These are phyloP conservation scores for Leccinum angustisporum DNA, from an alignment of 1,284 basidiomycete species.

Conservation along the genomic window DNA sequence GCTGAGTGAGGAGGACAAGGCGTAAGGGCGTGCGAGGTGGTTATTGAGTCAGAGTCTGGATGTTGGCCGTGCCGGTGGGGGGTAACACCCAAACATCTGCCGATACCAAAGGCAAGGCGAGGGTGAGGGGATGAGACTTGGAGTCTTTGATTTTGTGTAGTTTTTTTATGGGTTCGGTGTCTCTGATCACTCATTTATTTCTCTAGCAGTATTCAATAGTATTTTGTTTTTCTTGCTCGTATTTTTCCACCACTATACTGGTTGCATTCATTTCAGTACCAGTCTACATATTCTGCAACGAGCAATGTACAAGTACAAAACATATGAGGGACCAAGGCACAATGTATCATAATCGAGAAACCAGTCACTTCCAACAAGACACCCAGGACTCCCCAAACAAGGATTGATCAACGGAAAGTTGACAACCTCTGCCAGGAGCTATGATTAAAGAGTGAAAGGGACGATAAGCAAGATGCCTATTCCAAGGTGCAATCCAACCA, in stretches of 20 bases:
- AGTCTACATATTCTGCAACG: neutral
- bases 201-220: too few relatives aligned
- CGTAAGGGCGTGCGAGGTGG: neutral
- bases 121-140: neutral
- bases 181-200: too few relatives aligned
- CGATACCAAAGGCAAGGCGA: neutral
- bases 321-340: too few relatives aligned
- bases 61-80: neutral
- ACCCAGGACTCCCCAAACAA: neutral
- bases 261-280: too few relatives aligned
- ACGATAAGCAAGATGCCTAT: neutral
- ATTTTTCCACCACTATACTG: neutral
- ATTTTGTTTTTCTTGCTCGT: too few relatives aligned
- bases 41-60: neutral
- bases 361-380: neutral
- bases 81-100: too few relatives aligned
- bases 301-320: too few relatives aligned
- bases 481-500: neutral
- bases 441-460: neutral
- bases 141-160: neutral
- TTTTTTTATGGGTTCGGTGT: too few relatives aligned
- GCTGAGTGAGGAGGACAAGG: neutral
- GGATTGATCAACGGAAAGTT: neutral
- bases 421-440: accelerated
- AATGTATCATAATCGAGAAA: too few relatives aligned